Base-by-base conservation (phyloP, 2,329 filamentous ascomycete genomes). In the Bretziella fagacearum region DNA sequence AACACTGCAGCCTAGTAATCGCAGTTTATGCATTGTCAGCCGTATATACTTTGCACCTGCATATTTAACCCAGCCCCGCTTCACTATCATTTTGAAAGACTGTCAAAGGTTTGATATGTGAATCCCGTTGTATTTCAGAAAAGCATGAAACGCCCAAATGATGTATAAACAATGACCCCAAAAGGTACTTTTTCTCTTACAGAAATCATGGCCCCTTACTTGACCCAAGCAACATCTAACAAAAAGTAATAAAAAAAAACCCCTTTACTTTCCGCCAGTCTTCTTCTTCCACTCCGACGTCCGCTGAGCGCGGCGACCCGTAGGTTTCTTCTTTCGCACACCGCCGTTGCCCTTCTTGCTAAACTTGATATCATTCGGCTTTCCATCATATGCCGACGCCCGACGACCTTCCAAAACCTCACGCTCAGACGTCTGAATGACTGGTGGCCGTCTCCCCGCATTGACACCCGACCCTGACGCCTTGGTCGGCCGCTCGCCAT, bases 341-440 rank as follows among this genome's bases (percentile, higher is more conserved):
- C 50, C 47, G 18, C 58, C 63, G 57, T 70, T 74, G 52, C 59
- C 60, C 55, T 73, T 73, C 53, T 74, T 74, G 8, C 71, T 70
- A 29, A 79, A 62, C 59, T 70, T 79, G 52, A 74, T 59, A 55
- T 75, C 74, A 60, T 65, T 79, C 33, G 74, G 74, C 55, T 69
- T 77, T 3, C 73, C 79, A 51, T 79, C 74, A 49, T 70, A 79
- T 26, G 70, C 65, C 47, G 73, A 83, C 7, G 84, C 84, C 46
- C 84, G 71, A 53, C 80, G 77, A 0, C 84, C 84, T 60, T 93
- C 84, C 55, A 89, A 87, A 52, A 87, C 74, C 13, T 69, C 67
- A 20, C n/a, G 15, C 60, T 86, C 80, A 0, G 80, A 79, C 1
- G 71, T 69, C 62, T 74, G 73, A 53, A 73, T 59, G 4, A 47